phyloP scores from a whole-genome alignment of 1,284 basidiomycete species.

The Ceratobasidium sp. region DNA sequence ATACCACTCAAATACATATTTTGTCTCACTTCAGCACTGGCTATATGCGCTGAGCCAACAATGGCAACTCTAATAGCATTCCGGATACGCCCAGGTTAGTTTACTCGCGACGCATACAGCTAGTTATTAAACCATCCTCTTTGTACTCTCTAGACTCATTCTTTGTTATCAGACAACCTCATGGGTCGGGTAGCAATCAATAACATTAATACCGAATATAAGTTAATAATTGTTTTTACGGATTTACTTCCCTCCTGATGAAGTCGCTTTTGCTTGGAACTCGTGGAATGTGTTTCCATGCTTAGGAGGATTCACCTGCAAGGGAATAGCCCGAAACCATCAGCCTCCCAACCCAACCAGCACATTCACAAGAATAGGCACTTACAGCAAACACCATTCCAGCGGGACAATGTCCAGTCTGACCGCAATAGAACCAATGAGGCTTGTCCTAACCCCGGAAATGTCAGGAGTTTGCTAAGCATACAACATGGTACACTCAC shows the following conservation, averaged over 20 bases:
- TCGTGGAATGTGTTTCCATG: slow-evolving; percentile 35
- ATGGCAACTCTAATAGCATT: too few species aligned
- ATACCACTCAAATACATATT: slow-evolving; percentile 1
- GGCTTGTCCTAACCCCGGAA: neutral
- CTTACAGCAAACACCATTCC: slow-evolving; percentile 47
- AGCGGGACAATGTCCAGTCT: slow-evolving; percentile 28
- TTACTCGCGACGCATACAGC: neutral
- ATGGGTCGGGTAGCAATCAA: neutral
- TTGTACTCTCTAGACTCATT: neutral
- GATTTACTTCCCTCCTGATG: slow-evolving; percentile 17
- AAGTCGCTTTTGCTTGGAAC: slow-evolving; percentile 19
- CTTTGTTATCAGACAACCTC: neutral
- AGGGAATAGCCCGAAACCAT: neutral
- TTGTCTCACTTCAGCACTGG: neutral
- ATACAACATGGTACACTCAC: slow-evolving; percentile 1
- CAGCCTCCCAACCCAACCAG: neutral
- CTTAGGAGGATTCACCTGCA: slow-evolving; percentile 32
- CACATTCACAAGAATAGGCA: neutral
- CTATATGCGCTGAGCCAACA: neutral
- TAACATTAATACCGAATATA: neutral
- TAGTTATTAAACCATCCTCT: neutral
- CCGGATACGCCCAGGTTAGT: too few species aligned
- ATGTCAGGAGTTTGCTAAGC: neutral
- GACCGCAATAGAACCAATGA: slow-evolving; percentile 42
- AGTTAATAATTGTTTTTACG: neutral